Conservation (phyloP, 495 filamentous ascomycete species). For the Penicillium subrubescens region DNA sequence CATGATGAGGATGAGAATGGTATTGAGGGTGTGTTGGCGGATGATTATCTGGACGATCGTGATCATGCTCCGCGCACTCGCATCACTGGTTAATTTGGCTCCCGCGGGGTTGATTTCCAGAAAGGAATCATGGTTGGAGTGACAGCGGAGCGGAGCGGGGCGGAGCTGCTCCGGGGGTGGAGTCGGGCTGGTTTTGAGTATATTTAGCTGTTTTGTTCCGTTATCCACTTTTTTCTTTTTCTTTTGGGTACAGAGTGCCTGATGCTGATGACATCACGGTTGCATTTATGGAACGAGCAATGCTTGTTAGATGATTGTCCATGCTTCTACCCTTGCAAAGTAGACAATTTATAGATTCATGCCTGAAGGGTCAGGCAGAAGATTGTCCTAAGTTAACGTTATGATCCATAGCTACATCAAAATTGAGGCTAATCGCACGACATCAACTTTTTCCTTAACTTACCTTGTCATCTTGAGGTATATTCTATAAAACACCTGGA, state of each 20-base stretch:
- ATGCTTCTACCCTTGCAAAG: too few relatives aligned
- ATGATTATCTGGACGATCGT: conserved; percentile 8
- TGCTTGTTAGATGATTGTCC: too few relatives aligned
- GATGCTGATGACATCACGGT: not conserved
- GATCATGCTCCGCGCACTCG: not conserved
- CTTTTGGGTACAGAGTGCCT: not conserved
- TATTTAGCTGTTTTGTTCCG: not conserved
- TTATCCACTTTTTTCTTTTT: not conserved
- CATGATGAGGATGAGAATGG: conserved; percentile 25
- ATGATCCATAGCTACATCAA: too few relatives aligned
- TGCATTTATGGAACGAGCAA: conserved; percentile 1
- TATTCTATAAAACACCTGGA: not conserved
- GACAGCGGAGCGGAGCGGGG: not conserved
- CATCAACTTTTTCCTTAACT: too few relatives aligned
- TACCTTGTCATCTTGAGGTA: not conserved
- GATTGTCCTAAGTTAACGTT: too few relatives aligned
- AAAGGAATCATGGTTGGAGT: not conserved
- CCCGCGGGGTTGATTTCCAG: not conserved
- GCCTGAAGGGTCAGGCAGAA: too few relatives aligned
- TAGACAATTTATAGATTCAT: too few relatives aligned
- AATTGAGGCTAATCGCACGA: too few relatives aligned
- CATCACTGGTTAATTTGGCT: not conserved
- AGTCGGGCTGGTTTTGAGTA: not conserved
- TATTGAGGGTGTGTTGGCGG: conserved; percentile 12
- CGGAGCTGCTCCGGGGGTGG: not conserved